Conservation (phyloP, 2,329 filamentous ascomycete species). For the Oidium heveae region DNA sequence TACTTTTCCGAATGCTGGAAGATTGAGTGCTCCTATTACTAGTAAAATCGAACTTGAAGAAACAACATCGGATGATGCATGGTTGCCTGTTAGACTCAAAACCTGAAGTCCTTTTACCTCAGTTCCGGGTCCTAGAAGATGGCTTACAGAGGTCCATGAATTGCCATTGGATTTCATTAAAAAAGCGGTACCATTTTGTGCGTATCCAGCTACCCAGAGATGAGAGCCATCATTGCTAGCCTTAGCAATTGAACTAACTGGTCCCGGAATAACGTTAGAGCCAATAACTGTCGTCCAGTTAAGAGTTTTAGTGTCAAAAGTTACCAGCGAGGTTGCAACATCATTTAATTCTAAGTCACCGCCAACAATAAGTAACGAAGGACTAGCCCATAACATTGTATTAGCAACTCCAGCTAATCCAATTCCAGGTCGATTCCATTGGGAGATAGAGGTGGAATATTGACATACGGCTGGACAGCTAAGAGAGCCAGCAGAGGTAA, state of each 20-base stretch:
- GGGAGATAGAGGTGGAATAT: constrained; percentile 40
- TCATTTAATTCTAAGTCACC: constrained; percentile 49
- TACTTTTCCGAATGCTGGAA: constrained; percentile 53
- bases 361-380: constrained; percentile 46
- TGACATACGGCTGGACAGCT: constrained; percentile 63
- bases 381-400: constrained; percentile 50
- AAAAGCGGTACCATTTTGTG: constrained; percentile 42
- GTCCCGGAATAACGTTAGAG: constrained; percentile 46
- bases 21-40: constrained; percentile 57
- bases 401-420: constrained; percentile 46
- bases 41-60: constrained; percentile 46
- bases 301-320: constrained; percentile 42
- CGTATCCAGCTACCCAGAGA: constrained; percentile 61
- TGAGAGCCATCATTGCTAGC: constrained; percentile 47
- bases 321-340: constrained; percentile 40
- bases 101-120: constrained; percentile 60
- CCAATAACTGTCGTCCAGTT: constrained; percentile 39
- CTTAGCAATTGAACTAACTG: constrained; percentile 48
- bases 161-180: constrained; percentile 61
- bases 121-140: constrained; percentile 37
- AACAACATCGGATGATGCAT: constrained; percentile 38
- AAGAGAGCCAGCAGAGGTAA: constrained; percentile 59
- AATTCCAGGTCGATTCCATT: constrained; percentile 61
- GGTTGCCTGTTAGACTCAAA: constrained; percentile 42
- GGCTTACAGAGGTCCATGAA: constrained; percentile 39